A percentile compares a stretch with the other conserved stretches of the same genome.
These are phyloP conservation scores for Nakazawaea peltata DNA, from an alignment of 805 yeast species.

Conservation along the genomic window DNA sequence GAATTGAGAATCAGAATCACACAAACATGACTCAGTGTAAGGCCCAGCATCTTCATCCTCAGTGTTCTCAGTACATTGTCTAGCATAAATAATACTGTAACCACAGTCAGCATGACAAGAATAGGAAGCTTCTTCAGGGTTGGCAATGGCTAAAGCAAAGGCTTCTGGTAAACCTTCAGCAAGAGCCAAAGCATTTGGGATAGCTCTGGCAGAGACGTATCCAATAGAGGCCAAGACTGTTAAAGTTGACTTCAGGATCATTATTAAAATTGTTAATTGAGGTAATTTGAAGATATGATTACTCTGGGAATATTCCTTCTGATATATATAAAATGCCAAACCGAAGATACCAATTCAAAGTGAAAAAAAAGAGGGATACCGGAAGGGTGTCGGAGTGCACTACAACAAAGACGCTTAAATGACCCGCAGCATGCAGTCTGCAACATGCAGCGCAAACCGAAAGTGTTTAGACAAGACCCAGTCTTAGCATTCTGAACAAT, in stretches of 20 bases:
- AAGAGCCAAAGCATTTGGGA: background rate
- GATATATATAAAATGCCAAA: no score
- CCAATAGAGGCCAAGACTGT: background rate
- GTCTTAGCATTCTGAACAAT: no score
- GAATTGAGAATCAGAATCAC: constrained; percentile 16
- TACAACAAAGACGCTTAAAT: no score
- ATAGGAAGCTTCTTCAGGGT: constrained; percentile 20
- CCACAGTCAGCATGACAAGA: constrained; percentile 27
- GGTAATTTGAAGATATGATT: no score
- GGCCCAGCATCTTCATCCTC: constrained; percentile 15
- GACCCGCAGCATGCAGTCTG: no score
- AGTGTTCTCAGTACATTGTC: constrained; percentile 18
- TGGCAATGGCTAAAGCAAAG: constrained; percentile 16
- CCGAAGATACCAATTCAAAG: no score
- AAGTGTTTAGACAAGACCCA: no score
- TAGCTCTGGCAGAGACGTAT: background rate
- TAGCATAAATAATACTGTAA: constrained; percentile 23
- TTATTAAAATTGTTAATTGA: background rate
- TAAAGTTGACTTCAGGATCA: background rate
- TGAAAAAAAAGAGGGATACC: no score
- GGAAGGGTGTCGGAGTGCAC: no score
- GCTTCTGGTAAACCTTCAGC: constrained; percentile 13
- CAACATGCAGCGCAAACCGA: no score
- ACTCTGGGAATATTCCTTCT: no score
- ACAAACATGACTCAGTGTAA: constrained; percentile 17